Percentiles rank a stretch among this genome's conserved stretches.
Conservation (phyloP, 2,329 filamentous ascomycete genomes). For the Venturia nashicola region DNA sequence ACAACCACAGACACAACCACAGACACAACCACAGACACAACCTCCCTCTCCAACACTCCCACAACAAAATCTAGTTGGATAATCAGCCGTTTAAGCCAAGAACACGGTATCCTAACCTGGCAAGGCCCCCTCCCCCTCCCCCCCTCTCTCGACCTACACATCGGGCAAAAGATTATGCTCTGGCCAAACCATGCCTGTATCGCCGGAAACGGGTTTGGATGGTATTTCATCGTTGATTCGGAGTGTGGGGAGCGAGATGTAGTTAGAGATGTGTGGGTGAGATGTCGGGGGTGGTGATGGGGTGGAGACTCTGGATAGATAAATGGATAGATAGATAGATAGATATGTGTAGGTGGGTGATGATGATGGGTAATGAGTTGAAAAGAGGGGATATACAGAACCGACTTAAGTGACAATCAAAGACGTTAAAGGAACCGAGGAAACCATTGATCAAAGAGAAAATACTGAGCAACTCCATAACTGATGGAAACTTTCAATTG, state of each 20-base stretch:
- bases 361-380: too few species aligned
- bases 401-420: too few species aligned
- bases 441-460: neutral
- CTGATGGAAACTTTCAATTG: too few species aligned
- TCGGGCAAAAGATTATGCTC: conserved; percentile 57
- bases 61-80: conserved; percentile 39
- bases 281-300: conserved; percentile 55
- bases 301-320: too few species aligned
- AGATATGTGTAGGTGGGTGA: too few species aligned
- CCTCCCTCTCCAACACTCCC: too few species aligned
- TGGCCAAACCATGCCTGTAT: conserved; percentile 80
- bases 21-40: conserved; percentile 26
- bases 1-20: too few species aligned
- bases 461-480: neutral
- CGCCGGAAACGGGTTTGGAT: conserved; percentile 56
- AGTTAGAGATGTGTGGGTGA: conserved; percentile 61
- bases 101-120: conserved; percentile 64
- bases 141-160: too few species aligned
- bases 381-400: too few species aligned
- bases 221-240: conserved; percentile 64
- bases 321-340: too few species aligned
- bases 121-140: conserved; percentile 23
- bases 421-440: neutral
- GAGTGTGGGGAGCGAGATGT: conserved; percentile 39
- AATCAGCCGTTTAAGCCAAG: conserved; percentile 61